Conservation (phyloP, 345 rosid species). For the Linum trigynum region DNA sequence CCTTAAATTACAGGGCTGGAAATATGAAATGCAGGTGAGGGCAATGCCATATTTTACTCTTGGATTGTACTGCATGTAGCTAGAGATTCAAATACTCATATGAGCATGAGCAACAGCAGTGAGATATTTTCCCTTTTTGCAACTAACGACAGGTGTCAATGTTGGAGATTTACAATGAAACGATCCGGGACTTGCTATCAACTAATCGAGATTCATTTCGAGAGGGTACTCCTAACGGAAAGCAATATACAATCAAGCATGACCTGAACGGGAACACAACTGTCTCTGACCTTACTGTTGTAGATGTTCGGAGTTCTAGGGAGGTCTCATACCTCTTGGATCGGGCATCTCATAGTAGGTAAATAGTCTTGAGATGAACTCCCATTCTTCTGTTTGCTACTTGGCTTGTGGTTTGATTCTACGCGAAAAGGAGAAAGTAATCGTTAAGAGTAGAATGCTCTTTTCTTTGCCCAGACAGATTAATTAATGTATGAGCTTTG, state of each 20-base stretch:
- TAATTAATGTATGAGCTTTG: not conserved
- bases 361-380: slow-evolving; percentile 1
- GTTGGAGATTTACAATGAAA: slow-evolving; percentile 96
- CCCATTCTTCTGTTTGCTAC: too few relatives aligned
- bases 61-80: not conserved
- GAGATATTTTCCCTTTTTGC: not conserved
- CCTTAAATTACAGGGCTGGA: slow-evolving; percentile 90
- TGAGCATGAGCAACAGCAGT: not conserved
- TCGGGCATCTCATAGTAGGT: slow-evolving; percentile 89
- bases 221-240: slow-evolving; percentile 24
- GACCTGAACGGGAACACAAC: slow-evolving; percentile 24
- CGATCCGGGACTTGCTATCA: slow-evolving; percentile 74
- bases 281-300: slow-evolving; percentile 27
- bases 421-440: not conserved
- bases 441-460: too few relatives aligned
- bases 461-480: not conserved
- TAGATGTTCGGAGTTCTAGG: slow-evolving; percentile 21
- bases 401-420: too few relatives aligned
- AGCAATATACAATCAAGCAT: slow-evolving; percentile 27
- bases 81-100: not conserved
- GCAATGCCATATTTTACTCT: not conserved
- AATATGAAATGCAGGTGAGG: slow-evolving; percentile 81
- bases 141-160: slow-evolving; percentile 63
- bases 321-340: slow-evolving; percentile 50
- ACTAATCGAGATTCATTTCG: slow-evolving; percentile 46